These are phyloP conservation scores for Microsporum audouinii DNA, from an alignment of 2,329 filamentous ascomycete species.

Conservation along the genomic window DNA sequence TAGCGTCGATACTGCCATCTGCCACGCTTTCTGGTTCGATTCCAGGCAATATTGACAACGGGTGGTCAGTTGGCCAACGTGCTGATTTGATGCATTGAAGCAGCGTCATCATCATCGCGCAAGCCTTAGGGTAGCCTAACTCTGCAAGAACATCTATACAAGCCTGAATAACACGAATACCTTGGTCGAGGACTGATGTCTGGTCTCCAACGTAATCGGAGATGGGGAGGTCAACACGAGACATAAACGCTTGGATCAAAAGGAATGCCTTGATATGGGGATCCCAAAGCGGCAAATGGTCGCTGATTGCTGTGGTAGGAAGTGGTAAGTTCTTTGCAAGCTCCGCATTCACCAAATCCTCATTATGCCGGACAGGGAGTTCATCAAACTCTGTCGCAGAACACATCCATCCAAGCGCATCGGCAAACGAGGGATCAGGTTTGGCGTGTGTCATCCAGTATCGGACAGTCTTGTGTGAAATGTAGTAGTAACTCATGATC, in stretches of 20 bases:
- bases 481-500: constrained; percentile 99
- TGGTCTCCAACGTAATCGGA: constrained; percentile 96
- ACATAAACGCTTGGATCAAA: constrained; percentile 89
- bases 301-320: constrained; percentile 47
- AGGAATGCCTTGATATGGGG: constrained; percentile 95
- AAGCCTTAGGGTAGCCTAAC: constrained; percentile 67
- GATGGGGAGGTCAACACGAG: constrained; percentile 81
- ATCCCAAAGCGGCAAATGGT: constrained; percentile 79
- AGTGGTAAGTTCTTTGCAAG: constrained; percentile 73
- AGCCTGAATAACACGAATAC: constrained; percentile 92
- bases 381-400: constrained; percentile 93
- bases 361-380: constrained; percentile 92
- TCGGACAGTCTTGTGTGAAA: constrained; percentile 87
- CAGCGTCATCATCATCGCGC: constrained; percentile 68
- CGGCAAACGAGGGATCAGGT: constrained; percentile 61
- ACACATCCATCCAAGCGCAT: constrained; percentile 85
- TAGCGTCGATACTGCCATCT: constrained; percentile 6
- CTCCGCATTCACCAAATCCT: constrained; percentile 91
- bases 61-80: constrained; percentile 74
- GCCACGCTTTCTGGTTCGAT: constrained; percentile 32
- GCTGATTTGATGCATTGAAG: constrained; percentile 89
- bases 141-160: constrained; percentile 89
- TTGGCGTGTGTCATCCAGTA: constrained; percentile 68
- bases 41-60: constrained; percentile 68
- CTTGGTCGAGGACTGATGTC: constrained; percentile 77